These are phyloP conservation scores for Naganishia onofrii DNA, from an alignment of 768 basidiomycete species.

Conservation along the genomic window DNA sequence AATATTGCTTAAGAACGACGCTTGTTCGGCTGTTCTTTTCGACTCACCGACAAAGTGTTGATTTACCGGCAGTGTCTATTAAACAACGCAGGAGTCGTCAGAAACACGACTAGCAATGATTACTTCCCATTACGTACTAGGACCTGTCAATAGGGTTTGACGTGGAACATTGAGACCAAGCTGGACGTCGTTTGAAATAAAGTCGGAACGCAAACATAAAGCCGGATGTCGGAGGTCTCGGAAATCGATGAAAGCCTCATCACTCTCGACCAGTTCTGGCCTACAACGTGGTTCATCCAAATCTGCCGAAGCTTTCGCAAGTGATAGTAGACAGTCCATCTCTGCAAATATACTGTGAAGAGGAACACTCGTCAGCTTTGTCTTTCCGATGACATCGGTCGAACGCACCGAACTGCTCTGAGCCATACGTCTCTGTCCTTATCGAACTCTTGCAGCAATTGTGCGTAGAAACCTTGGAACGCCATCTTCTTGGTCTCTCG, in stretches of 20 bases:
- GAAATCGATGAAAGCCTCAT: constrained; percentile 80
- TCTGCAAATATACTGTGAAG: constrained; percentile 76
- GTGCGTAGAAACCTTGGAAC: constrained; percentile 72
- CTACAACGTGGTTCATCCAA: constrained; percentile 92
- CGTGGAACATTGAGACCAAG: constrained; percentile 69
- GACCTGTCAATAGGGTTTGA: constrained; percentile 82
- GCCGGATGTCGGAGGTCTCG: constrained; percentile 86
- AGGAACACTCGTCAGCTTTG: background rate
- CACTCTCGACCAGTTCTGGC: constrained; percentile 78
- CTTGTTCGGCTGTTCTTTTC: background rate
- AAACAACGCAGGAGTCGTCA: background rate
- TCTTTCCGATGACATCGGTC: constrained; percentile 1
- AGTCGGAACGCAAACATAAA: constrained; percentile 67
- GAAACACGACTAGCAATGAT: background rate
- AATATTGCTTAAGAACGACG: constrained; percentile 56
- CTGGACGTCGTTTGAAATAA: constrained; percentile 90
- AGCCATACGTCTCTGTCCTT: constrained; percentile 49
- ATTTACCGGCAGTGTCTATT: constrained; percentile 63
- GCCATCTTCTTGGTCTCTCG: constrained; percentile 77
- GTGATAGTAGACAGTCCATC: constrained; percentile 89
- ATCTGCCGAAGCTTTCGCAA: constrained; percentile 82
- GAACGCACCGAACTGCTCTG: constrained; percentile 44
- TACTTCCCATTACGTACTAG: constrained; percentile 39
- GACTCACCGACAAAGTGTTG: constrained; percentile 55
- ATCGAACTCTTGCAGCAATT: constrained; percentile 50